Evolutionary conservation across 495 filamentous ascomycete species (phyloP).

Genomic region (Tuber borchii): DNA sequence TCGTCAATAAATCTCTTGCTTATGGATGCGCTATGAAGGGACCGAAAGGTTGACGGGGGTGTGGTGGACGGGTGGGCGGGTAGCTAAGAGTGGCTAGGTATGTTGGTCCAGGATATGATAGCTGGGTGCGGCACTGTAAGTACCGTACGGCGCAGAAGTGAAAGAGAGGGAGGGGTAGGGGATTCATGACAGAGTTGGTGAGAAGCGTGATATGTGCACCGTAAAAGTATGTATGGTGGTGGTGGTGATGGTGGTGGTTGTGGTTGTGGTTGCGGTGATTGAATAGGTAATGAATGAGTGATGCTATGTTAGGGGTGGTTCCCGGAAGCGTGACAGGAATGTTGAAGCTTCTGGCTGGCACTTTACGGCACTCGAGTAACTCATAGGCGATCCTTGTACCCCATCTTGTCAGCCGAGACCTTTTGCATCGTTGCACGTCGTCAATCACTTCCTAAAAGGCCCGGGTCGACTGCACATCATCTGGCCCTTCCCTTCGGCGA

Average conservation of each 20-base stretch:
- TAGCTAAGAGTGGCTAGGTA: not conserved
- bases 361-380: conserved; percentile 12
- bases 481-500: conserved; percentile 38
- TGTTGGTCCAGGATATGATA: not conserved
- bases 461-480: conserved; percentile 36
- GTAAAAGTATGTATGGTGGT: not conserved
- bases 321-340: conserved; percentile 31
- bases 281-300: not conserved
- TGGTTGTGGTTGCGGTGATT: conserved; percentile 4
- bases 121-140: conserved; percentile 1
- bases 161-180: not conserved
- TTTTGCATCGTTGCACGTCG: conserved; percentile 31
- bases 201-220: not conserved
- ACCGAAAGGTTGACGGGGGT: not conserved
- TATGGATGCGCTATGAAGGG: not conserved
- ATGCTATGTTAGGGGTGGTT: conserved; percentile 9
- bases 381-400: conserved; percentile 33
- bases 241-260: conserved; percentile 5
- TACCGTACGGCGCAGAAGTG: not conserved
- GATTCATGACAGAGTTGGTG: conserved; percentile 2
- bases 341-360: conserved; percentile 37
- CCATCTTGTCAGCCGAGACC: conserved; percentile 39
- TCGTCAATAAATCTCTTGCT: not conserved
- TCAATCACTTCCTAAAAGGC: conserved; percentile 37
- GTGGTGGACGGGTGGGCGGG: conserved; percentile 2